Conservation (phyloP, 805 yeast genomes). For the Zygoascus tannicola region DNA sequence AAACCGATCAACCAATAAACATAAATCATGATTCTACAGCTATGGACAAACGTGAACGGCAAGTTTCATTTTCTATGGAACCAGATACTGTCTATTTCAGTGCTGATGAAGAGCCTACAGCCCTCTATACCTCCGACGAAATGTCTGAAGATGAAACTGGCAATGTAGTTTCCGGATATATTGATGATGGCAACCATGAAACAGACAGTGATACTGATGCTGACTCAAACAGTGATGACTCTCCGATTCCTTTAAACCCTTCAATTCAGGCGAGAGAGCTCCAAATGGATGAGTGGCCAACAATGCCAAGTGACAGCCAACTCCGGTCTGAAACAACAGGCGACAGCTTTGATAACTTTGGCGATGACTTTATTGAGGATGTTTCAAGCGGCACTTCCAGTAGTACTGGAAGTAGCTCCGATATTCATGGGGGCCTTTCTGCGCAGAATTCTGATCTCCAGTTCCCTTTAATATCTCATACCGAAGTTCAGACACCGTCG, state of each 20-base stretch:
- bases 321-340: not conserved
- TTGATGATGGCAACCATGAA: not conserved
- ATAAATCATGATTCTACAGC: no score
- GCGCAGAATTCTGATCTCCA: not conserved
- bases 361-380: slow-evolving; percentile 1
- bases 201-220: slow-evolving; percentile 8
- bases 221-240: slow-evolving; percentile 6
- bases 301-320: not conserved
- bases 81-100: slow-evolving; percentile 1
- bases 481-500: not conserved
- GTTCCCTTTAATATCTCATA: not conserved
- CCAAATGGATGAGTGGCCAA: slow-evolving; percentile 1
- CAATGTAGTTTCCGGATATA: not conserved
- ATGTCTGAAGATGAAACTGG: not conserved
- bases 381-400: not conserved
- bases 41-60: not conserved
- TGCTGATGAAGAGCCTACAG: not conserved
- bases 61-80: slow-evolving; percentile 1
- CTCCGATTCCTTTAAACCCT: not conserved
- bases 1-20: no score
- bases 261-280: not conserved
- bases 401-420: not conserved
- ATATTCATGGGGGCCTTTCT: not conserved
- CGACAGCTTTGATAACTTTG: slow-evolving; percentile 1
- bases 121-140: not conserved